Base-by-base conservation (phyloP, 441 rosid species). In the Bruguiera hainesii region DNA sequence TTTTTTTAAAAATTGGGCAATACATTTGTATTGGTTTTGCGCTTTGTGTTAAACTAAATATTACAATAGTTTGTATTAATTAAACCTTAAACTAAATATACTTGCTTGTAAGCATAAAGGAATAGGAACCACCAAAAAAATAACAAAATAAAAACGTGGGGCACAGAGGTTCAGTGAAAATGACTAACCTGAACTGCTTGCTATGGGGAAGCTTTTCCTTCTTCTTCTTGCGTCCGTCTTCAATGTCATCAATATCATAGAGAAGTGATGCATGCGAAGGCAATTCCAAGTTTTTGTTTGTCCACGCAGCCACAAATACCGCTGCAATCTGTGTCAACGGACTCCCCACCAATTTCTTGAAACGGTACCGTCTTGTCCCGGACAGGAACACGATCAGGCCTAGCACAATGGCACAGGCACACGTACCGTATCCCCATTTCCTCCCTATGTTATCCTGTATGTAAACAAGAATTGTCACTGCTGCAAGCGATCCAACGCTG, bases 301-400 rank as follows among this genome's bases (percentile, higher is more conserved):
- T 83, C 93, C 96, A 86, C 0, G 98, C 94, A 6, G 79, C 78
- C 50, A 83, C 84, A 49, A 77, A 56, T 31, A 87, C 97, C 2
- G 93, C 55, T 2, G 94, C 96, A 63, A 93, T 81, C 69, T 90
- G 98, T 1, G 98, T 89, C 80, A 93, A 73, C 15, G 98, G 98
- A 63, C 98, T 93, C 9, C 98, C 98, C 7, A 72, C 85, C 80
- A 90, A 73, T 77, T 82, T 85, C 87, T 85, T 93, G 66, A 90
- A 90, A 16, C 98, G 84, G 80, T 90, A 93, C 28, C 86, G 74
- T 31, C 77, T 85, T 1, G 98, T 93, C 0, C 96, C 97, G 9
- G 91, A 80, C 13, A 93, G 74, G 80, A 87, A 89, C 59, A 86
- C 69, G 18, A 77, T 61, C 13, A 90, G 65, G 5, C 85, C 94